Evolutionary conservation across 805 yeast genomes (phyloP).

Genomic region (Saccharomycopsis sp.): DNA sequence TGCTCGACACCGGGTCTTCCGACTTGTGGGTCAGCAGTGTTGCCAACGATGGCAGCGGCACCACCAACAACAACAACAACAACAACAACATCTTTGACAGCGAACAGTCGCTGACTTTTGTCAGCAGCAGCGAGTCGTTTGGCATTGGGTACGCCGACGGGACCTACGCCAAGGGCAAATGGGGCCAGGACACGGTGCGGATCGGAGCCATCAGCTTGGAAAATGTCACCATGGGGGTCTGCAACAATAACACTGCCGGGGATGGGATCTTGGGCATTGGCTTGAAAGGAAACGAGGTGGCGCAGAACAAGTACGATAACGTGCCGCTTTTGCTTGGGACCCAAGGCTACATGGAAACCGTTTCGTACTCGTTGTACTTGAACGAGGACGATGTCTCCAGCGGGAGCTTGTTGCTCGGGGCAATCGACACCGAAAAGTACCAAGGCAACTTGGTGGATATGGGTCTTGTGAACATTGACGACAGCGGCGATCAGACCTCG

Average conservation of each 20-base stretch:
- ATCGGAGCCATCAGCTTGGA: slow-evolving; percentile 7
- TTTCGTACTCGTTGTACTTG: slow-evolving; percentile 14
- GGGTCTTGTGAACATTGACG: slow-evolving; percentile 8
- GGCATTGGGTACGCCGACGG: slow-evolving; percentile 14
- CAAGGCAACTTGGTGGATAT: slow-evolving; percentile 6
- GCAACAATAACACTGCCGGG: slow-evolving; percentile 25
- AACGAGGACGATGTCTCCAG: slow-evolving; percentile 4
- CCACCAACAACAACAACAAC: neutral
- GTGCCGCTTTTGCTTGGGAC: slow-evolving; percentile 9
- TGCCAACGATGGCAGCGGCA: neutral
- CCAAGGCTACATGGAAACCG: slow-evolving; percentile 6
- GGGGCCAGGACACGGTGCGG: slow-evolving; percentile 13
- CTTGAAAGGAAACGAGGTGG: slow-evolving; percentile 8
- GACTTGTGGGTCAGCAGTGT: slow-evolving; percentile 26
- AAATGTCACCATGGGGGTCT: slow-evolving; percentile 9
- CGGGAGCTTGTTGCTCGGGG: slow-evolving; percentile 17
- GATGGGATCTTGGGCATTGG: slow-evolving; percentile 16
- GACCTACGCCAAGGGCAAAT: slow-evolving; percentile 18
- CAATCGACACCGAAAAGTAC: slow-evolving; percentile 13
- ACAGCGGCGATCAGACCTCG: slow-evolving; percentile 3
- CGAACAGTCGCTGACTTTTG: slow-evolving; percentile 1
- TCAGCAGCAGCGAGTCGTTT: neutral
- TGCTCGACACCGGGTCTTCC: slow-evolving; percentile 29
- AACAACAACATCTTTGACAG: neutral
- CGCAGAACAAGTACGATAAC: slow-evolving; percentile 8